These are phyloP conservation scores for Leccinum fuscescens DNA, from an alignment of 1,284 basidiomycete genomes.

Conservation along the genomic window DNA sequence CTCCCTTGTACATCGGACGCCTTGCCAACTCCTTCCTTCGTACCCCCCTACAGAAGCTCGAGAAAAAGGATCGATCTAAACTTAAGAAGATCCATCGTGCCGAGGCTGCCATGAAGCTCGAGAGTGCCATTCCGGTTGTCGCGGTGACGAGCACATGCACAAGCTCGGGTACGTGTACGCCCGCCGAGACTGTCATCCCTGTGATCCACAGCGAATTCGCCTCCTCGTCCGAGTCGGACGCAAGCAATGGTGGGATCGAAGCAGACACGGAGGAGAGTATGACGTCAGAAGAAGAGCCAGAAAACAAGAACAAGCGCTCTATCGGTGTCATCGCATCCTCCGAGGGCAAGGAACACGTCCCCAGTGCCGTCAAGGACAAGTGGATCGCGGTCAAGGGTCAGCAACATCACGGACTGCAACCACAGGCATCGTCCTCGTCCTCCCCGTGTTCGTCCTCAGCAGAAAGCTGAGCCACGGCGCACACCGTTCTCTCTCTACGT, in stretches of 20 bases:
- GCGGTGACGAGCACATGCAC: conserved; percentile 14
- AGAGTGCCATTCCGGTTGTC: conserved; percentile 32
- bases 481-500: background rate
- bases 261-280: conserved; percentile 72
- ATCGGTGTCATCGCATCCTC: conserved; percentile 22
- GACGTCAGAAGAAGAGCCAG: conserved; percentile 67
- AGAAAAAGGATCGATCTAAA: conserved; percentile 58
- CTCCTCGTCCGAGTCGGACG: conserved; percentile 57
- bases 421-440: conserved; percentile 1
- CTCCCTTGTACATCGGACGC: background rate
- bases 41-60: conserved; percentile 41
- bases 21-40: conserved; percentile 2
- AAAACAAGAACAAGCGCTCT: conserved; percentile 32
- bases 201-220: conserved; percentile 22
- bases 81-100: conserved; percentile 49
- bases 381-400: conserved; percentile 66
- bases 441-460: background rate
- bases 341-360: conserved; percentile 29
- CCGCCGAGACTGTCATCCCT: conserved; percentile 33
- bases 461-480: conserved; percentile 9
- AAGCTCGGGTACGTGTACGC: conserved; percentile 19
- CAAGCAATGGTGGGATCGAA: conserved; percentile 55
- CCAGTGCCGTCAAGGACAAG: conserved; percentile 48
- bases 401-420: background rate
- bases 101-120: conserved; percentile 37